These are phyloP conservation scores for Sporisorium graminicola DNA, from an alignment of 1,284 basidiomycete species.

Conservation along the genomic window DNA sequence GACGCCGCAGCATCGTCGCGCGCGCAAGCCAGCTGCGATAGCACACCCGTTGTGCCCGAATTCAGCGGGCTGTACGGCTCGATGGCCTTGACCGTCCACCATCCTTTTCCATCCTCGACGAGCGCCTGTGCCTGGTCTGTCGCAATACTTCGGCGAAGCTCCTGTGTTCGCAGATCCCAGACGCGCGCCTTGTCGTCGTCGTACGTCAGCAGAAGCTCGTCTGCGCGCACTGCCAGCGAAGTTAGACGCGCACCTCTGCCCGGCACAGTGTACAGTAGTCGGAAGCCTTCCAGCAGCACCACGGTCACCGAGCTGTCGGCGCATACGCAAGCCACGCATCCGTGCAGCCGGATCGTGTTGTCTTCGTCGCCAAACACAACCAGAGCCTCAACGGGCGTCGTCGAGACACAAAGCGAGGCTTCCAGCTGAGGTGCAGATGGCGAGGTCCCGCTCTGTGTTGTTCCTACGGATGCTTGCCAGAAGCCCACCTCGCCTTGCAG, in stretches of 20 bases:
- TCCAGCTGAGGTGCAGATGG: slow-evolving; percentile 73
- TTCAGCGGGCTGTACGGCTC: slow-evolving; percentile 35
- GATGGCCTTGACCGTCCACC: slow-evolving; percentile 44
- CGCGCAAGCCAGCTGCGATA: slow-evolving; percentile 49
- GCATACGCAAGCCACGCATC: slow-evolving; percentile 81
- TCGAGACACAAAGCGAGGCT: slow-evolving; percentile 80
- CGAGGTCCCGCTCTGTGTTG: neutral
- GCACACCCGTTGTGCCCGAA: slow-evolving; percentile 51
- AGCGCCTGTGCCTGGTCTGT: slow-evolving; percentile 82
- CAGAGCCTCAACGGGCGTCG: slow-evolving; percentile 76
- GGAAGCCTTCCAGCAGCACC: slow-evolving; percentile 78
- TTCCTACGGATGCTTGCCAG: slow-evolving; percentile 65
- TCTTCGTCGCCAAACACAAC: slow-evolving; percentile 74
- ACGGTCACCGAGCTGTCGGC: slow-evolving; percentile 85
- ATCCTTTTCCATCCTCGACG: slow-evolving; percentile 72
- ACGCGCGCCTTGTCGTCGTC: slow-evolving; percentile 81
- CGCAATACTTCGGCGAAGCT: slow-evolving; percentile 86
- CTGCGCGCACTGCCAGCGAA: slow-evolving; percentile 77
- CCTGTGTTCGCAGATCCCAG: slow-evolving; percentile 87
- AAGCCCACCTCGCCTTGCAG: slow-evolving; percentile 57
- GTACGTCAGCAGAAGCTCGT: slow-evolving; percentile 84
- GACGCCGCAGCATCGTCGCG: slow-evolving; percentile 32
- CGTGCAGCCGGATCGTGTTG: slow-evolving; percentile 76
- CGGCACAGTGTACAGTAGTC: slow-evolving; percentile 81
- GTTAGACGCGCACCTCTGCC: slow-evolving; percentile 76